Evolutionary conservation across 164 flowering plant genomes (phyloP), one percentile per base, ranked within the genome.

Genomic region (Liriodendron chinense): DNA sequence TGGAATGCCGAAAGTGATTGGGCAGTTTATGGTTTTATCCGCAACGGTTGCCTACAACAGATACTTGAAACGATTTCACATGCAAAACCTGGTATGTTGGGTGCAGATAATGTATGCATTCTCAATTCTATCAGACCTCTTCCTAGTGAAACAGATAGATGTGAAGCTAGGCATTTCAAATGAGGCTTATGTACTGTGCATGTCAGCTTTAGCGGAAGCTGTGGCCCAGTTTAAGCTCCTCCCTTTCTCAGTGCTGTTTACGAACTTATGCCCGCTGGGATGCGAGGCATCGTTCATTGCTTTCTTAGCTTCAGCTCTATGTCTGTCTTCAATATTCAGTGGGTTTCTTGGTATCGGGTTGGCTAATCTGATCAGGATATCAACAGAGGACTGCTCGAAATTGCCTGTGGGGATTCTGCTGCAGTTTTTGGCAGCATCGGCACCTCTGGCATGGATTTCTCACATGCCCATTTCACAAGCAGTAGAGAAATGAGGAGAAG

Each of bases 231-330:
- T 95, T 78, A 95, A 90, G 86, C 79, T 90, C 50, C 77, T 95
- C 43, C 99, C 99, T 2, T 93, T 95, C 77, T 76, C 88, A 10
- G 89, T 93, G 75, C 85, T 95, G 28, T 81, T 95, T 25, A 92
- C 90, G 18, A 90, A 84, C 72, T 74, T 90, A 72, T 89, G 96
- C 72, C 98, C 98, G 4, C 74, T 77, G 12, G 98, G 98, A 1
- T 89, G 89, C 74, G 98, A 93, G 80, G 98, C 94, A 57, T 91
- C 98, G 34, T 87, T 95, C 9, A 86, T 88, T 68, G 88, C 98
- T 18, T 93, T 95, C 81, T 78, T 90, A 25, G 94, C 92, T 47
- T 93, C 98, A 21, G 85, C 90, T 4, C 76, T 90, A 70, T 87
- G 91, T 76, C 78, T 92, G 57, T 86, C 98, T 3, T 91, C 93